A percentile compares a stretch with the other conserved stretches of the same genome.
Conservation (phyloP, 805 yeast species). For the Wickerhamomyces strasburgensis region DNA sequence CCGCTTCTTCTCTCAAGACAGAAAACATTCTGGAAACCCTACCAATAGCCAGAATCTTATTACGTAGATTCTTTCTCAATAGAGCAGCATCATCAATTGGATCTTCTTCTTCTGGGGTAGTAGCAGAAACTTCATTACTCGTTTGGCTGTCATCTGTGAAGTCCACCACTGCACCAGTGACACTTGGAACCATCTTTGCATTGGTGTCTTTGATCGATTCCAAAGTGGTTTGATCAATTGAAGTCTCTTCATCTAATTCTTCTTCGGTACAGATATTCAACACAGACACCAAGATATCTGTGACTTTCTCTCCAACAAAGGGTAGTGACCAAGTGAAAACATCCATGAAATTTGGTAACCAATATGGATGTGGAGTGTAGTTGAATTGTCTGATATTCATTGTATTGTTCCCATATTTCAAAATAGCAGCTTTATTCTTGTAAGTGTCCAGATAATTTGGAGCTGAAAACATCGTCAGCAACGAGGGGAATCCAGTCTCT, state of each 20-base stretch:
- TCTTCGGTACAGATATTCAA: conserved; percentile 94
- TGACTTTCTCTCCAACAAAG: conserved; percentile 92
- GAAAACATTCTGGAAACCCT: conserved; percentile 89
- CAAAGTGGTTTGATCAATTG: conserved; percentile 30
- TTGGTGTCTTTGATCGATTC: conserved; percentile 8
- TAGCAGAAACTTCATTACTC: conserved; percentile 3
- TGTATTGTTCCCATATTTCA: conserved; percentile 85
- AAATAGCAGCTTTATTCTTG: conserved; percentile 91
- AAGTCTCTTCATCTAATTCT: conserved; percentile 75
- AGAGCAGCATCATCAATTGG: conserved; percentile 25
- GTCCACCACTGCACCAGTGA: conserved; percentile 21
- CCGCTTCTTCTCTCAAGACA: conserved; percentile 82
- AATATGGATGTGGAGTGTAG: conserved; percentile 90
- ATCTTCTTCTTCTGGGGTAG: background rate
- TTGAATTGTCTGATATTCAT: conserved; percentile 96
- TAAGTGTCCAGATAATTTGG: conserved; percentile 92
- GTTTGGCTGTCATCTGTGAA: too few relatives aligned
- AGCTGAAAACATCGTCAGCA: conserved; percentile 89
- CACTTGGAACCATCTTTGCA: conserved; percentile 21
- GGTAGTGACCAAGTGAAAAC: conserved; percentile 97
- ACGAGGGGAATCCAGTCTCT: conserved; percentile 81
- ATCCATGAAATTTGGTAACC: conserved; percentile 96
- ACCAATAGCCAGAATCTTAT: conserved; percentile 94
- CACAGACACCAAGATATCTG: conserved; percentile 87
- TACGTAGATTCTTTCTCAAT: conserved; percentile 57